phyloP scores from a whole-genome alignment of 2,329 filamentous ascomycete genomes.

The Penicillium sp. region DNA sequence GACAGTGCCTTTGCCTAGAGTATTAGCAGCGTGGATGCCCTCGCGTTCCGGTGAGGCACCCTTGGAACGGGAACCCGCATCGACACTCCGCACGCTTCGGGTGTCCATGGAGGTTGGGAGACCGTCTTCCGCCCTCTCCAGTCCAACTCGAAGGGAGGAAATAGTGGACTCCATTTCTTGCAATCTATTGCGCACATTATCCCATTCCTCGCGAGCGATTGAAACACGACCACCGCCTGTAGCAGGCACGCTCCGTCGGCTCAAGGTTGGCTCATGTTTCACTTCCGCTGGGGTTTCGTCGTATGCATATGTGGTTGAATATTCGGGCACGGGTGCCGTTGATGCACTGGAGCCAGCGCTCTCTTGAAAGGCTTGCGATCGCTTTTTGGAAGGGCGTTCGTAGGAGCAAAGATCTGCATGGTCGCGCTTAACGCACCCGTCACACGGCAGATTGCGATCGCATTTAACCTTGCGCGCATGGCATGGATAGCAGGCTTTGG shows the following conservation, averaged over 20 bases:
- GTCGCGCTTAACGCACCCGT: constrained; percentile 50
- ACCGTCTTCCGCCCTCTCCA: constrained; percentile 38
- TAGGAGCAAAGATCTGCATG: constrained; percentile 50
- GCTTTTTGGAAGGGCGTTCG: constrained; percentile 48
- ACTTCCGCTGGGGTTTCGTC: constrained; percentile 23
- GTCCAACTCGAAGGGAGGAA: constrained; percentile 37
- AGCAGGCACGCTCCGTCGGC: constrained; percentile 13
- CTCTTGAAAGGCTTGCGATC: constrained; percentile 28
- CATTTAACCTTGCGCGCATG: constrained; percentile 50
- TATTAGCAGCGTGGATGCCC: constrained; percentile 60
- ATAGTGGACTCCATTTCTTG: constrained; percentile 46
- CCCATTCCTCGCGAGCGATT: constrained; percentile 45
- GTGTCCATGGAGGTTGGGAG: constrained; percentile 25
- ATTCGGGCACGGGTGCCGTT: constrained; percentile 8
- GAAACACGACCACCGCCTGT: constrained; percentile 32
- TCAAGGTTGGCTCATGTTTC: constrained; percentile 24
- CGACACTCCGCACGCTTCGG: constrained; percentile 32
- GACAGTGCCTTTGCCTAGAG: constrained; percentile 58
- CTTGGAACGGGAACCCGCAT: constrained; percentile 33
- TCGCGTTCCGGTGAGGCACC: constrained; percentile 45
- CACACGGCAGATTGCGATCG: constrained; percentile 49
- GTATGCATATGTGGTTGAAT: constrained; percentile 9
- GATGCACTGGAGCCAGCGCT: constrained; percentile 17
- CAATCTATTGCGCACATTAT: constrained; percentile 41
- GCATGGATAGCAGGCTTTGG: constrained; percentile 47